phyloP scores from a whole-genome alignment of 768 basidiomycete genomes.

The Naganishia antarctica region DNA sequence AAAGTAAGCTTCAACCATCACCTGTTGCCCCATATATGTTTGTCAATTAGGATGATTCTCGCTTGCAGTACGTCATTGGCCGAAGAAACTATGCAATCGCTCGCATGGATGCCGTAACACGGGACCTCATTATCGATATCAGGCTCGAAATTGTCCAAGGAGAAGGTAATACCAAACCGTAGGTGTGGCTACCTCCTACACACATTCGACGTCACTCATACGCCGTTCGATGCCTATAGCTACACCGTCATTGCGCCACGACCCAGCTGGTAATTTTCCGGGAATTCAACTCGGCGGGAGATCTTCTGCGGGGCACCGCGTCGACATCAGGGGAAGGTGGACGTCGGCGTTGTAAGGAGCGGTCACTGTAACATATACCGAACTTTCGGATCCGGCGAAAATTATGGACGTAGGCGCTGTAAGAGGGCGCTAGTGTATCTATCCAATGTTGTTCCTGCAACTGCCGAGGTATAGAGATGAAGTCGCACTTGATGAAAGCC shows the following conservation, averaged over 20 bases:
- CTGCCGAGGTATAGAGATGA: too few species aligned
- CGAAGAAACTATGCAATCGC: conserved; percentile 81
- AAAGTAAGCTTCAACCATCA: conserved; percentile 45
- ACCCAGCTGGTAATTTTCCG: background rate
- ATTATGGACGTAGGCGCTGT: too few species aligned
- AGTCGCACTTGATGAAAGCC: too few species aligned
- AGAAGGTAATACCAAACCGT: conserved; percentile 73
- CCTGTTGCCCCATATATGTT: background rate
- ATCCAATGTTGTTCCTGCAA: too few species aligned
- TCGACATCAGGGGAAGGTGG: too few species aligned
- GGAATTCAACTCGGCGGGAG: background rate
- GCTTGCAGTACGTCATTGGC: conserved; percentile 65
- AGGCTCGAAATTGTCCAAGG: conserved; percentile 83
- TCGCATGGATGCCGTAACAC: conserved; percentile 57
- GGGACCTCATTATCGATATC: conserved; percentile 73
- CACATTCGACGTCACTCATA: background rate
- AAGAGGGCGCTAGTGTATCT: too few species aligned
- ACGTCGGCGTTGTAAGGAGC: too few species aligned
- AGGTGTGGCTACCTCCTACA: conserved; percentile 17
- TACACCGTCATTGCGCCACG: conserved; percentile 3
- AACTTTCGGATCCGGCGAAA: too few species aligned
- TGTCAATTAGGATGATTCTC: background rate
- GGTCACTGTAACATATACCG: too few species aligned
- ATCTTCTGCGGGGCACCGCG: too few species aligned
- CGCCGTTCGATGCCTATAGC: background rate